These are phyloP conservation scores for Lecanicillium sp. DNA, from an alignment of 2,329 filamentous ascomycete genomes.

Conservation along the genomic window DNA sequence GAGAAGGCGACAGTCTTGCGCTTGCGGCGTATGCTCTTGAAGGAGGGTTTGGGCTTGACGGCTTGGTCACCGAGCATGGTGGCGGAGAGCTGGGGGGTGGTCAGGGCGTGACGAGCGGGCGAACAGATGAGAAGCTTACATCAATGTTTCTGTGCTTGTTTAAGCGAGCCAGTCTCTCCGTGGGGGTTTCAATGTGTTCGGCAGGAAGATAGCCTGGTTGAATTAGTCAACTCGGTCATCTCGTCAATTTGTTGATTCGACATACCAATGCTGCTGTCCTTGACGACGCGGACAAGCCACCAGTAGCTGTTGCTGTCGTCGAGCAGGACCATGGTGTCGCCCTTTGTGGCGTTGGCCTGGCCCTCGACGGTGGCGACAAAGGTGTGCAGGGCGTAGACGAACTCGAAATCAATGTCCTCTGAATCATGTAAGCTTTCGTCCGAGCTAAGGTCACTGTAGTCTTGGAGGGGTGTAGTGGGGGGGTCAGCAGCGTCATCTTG, in stretches of 20 bases:
- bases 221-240: constrained; percentile 19
- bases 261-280: constrained; percentile 86
- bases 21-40: constrained; percentile 79
- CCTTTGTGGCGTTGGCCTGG: constrained; percentile 96
- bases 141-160: constrained; percentile 99
- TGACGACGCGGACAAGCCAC: constrained; percentile 97
- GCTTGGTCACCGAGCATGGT: constrained; percentile 58
- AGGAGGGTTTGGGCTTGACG: constrained; percentile 74
- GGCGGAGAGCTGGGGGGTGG: constrained; percentile 48
- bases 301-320: constrained; percentile 99
- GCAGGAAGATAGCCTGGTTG: constrained; percentile 81
- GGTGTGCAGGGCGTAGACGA: constrained; percentile 95
- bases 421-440: constrained; percentile 78
- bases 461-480: constrained; percentile 48
- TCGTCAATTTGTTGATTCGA: background rate
- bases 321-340: constrained; percentile 95
- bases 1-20: constrained; percentile 83
- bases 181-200: constrained; percentile 97
- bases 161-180: constrained; percentile 82
- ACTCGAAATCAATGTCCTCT: constrained; percentile 99
- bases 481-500: constrained; percentile 41
- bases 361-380: constrained; percentile 97
- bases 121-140: constrained; percentile 46
- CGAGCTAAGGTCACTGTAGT: constrained; percentile 65
- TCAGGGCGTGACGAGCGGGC: background rate